Conservation (phyloP, 2,329 filamentous ascomycete species). For the Grosmannia clavigera region DNA sequence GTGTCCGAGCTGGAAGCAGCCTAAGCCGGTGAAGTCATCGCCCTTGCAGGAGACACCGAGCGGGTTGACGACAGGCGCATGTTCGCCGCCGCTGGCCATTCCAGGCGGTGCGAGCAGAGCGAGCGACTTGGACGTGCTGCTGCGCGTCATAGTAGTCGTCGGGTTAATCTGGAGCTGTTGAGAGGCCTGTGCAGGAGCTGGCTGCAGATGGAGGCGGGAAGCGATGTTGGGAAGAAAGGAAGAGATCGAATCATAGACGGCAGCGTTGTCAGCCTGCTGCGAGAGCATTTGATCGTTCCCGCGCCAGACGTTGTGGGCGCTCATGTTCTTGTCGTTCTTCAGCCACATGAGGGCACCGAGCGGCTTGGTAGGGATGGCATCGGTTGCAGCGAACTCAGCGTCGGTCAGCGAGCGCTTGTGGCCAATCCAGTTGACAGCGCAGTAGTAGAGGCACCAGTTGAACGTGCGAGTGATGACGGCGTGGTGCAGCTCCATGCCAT, state of each 20-base stretch:
- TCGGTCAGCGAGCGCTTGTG: slow-evolving; percentile 11
- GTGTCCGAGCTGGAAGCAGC: slow-evolving; percentile 18
- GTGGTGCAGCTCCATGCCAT: slow-evolving; percentile 11
- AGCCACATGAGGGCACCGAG: slow-evolving; percentile 19
- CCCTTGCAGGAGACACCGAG: slow-evolving; percentile 12
- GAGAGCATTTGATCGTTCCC: slow-evolving; percentile 11
- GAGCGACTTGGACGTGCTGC: neutral
- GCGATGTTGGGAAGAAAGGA: neutral
- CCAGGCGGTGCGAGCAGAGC: neutral
- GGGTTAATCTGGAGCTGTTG: neutral
- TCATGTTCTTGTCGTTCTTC: slow-evolving; percentile 16
- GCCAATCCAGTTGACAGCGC: slow-evolving; percentile 17
- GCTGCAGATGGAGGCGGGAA: neutral
- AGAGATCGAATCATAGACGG: neutral
- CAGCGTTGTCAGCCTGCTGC: neutral
- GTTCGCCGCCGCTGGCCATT: too few relatives aligned
- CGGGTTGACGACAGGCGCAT: slow-evolving; percentile 4
- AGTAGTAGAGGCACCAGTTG: slow-evolving; percentile 17
- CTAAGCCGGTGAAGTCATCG: slow-evolving; percentile 14
- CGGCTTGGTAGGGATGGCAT: slow-evolving; percentile 11
- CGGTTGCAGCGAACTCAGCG: slow-evolving; percentile 7
- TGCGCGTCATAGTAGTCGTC: neutral
- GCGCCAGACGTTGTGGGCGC: slow-evolving; percentile 16
- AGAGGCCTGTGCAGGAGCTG: neutral
- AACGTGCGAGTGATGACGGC: slow-evolving; percentile 16